Evolutionary conservation across 2,329 filamentous ascomycete genomes (phyloP), one percentile per base, ranked within the genome.

Genomic region (Aspergillus intermedius): DNA sequence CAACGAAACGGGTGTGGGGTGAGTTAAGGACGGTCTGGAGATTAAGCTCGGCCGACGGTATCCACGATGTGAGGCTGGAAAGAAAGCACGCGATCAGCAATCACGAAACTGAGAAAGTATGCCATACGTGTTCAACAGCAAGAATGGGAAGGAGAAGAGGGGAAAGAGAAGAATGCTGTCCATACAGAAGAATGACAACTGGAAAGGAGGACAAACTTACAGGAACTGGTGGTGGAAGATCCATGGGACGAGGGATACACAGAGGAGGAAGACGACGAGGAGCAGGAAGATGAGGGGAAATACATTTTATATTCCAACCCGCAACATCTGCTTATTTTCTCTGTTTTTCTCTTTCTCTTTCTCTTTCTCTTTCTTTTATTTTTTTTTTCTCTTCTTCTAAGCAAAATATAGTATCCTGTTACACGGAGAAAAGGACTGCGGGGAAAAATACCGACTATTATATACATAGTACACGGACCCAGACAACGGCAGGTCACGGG

Each of bases 1-100:
- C 41, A 69, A 55, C 19, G 65, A 68, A 32, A 68, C 62, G 35
- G 64, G 64, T 48, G 66, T 67, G 58, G 66, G 66, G 60, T 64
- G 63, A 44, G 64, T 65, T 65, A 68, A 65, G 54, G 65, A 64
- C 64, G 68, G 66, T 54, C 62, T 66, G 50, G 60, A 57, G 53
- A 69, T 66, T 52, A 70, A 50, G 55, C 55, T 64, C 50, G 67
- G 65, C n/a, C 67, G 55, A 53, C 68, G 64, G 51, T 67, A 61
- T 50, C 60, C 60, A 51, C 23, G 59, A 53, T 23, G 50, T 54
- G 46, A 58, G 47, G 50, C 56, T 59, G 52, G 58, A 55, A 35
- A 49, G 17, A 40, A 40, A 55, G 51, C 50, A 61, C 47, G 52
- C 47, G 54, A 60, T 65, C 54, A 66, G 62, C 53, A 49, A 22